A percentile compares a stretch with the other conserved stretches of the same genome.
Conservation (phyloP, 1,284 basidiomycete species). For the Golubevia pallescens region DNA sequence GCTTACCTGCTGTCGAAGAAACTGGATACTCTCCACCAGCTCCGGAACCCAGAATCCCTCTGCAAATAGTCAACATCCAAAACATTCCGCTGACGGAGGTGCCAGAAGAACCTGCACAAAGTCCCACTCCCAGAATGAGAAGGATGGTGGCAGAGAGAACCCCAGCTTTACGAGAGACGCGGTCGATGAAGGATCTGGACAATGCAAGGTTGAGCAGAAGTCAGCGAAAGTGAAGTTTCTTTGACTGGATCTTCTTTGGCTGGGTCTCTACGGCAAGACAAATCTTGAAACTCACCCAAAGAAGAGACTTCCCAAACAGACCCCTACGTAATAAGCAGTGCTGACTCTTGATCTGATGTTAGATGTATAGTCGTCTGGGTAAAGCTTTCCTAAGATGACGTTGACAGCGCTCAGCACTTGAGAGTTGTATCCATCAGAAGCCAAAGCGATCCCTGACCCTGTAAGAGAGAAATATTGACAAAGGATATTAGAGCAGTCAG, state of each 20-base stretch:
- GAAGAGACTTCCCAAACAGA: slow-evolving; percentile 12
- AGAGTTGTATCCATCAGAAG: slow-evolving; percentile 16
- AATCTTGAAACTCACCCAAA: slow-evolving; percentile 10
- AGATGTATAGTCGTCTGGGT: slow-evolving; percentile 2
- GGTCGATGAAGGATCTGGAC: slow-evolving; percentile 40
- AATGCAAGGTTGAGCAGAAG: too few relatives aligned
- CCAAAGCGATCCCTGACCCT: slow-evolving; percentile 9
- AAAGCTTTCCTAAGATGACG: slow-evolving; percentile 4
- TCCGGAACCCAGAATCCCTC: slow-evolving; percentile 13
- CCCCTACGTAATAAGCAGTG: slow-evolving; percentile 16
- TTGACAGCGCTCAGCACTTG: slow-evolving; percentile 9
- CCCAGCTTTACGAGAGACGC: slow-evolving; percentile 38
- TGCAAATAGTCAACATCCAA: slow-evolving; percentile 14
- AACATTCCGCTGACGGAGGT: slow-evolving; percentile 7
- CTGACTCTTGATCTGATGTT: slow-evolving; percentile 6
- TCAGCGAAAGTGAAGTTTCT: too few relatives aligned
- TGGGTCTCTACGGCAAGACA: too few relatives aligned
- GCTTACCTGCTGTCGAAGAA: slow-evolving; percentile 4
- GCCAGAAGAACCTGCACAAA: slow-evolving; percentile 28
- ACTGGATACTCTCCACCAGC: slow-evolving; percentile 17
- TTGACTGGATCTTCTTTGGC: too few relatives aligned
- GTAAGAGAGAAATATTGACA: too few relatives aligned
- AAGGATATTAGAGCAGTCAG: too few relatives aligned
- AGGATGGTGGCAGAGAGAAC: slow-evolving; percentile 41
- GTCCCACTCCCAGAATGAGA: slow-evolving; percentile 39